Evolutionary conservation across 305 asterid genomes (phyloP), one percentile per base, ranked within the genome.

Genomic region (Fraxinus floribunda): DNA sequence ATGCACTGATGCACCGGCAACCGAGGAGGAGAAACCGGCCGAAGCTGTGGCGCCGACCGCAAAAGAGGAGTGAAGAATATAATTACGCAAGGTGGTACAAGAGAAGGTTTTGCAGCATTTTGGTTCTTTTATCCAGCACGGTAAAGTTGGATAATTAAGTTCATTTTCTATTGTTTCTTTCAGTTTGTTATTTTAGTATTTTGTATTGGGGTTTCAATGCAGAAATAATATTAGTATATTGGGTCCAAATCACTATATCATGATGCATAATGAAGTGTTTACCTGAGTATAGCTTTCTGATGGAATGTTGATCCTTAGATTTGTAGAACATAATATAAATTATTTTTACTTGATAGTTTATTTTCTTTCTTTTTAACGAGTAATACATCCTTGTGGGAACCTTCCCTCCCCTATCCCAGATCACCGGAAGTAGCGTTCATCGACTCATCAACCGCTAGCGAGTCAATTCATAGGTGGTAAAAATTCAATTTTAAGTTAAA

Each of bases 61-160:
- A 75, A 80, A 75, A 84, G 83, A 82, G 71, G 88, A 79, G 68
- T 9, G n/a, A 3, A 39, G 16, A 29, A 60, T 13, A 30, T 4
- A 80, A 75, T 39, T 18, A 46, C 44, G 84, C 30, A 85, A 71
- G 72, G 52, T 20, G 77, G 32, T 38, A 77, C 66, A 75, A 32
- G 39, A 72, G 84, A 79, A 60, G 66, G 55, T 26, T 72, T 34
- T 44, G 81, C 66, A 74, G 62, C 62, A 76, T 83, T 78, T 76
- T 83, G 83, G 76, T 32, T 64, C 39, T 55, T 79, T 83, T 68
- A 64, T 30, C 66, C 68, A 83, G 86, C 88, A 75, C 77, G 84
- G 24, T 24, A 15, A 85, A 41, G 77, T 29, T 76, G 44, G 85
- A 70, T 70, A 52, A 52, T 52, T 52, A 16, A 62, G 29, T 83